A percentile compares a stretch with the other conserved stretches of the same genome.
These are phyloP conservation scores for Mrakia hoshinonis DNA, from an alignment of 768 basidiomycete genomes.

Conservation along the genomic window DNA sequence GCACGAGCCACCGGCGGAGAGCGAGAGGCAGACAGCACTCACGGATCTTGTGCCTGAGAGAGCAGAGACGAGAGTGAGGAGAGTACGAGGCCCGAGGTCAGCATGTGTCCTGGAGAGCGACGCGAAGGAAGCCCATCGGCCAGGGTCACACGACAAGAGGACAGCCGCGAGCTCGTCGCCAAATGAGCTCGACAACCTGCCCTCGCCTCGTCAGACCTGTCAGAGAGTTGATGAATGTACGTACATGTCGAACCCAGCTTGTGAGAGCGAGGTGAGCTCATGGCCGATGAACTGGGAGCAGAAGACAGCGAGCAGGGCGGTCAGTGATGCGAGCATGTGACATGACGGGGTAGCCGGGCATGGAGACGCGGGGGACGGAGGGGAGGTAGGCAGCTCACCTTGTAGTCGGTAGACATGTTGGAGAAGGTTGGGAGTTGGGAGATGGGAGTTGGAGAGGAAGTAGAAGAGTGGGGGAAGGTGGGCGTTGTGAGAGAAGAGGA, in stretches of 20 bases:
- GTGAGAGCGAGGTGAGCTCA: conserved; percentile 94
- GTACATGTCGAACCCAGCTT: conserved; percentile 94
- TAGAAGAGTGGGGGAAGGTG: too few relatives aligned
- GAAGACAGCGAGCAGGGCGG: background rate
- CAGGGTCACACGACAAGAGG: background rate
- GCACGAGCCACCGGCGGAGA: background rate
- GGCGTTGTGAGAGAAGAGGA: background rate
- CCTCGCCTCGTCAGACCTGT: background rate
- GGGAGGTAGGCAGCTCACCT: background rate
- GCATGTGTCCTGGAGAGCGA: background rate
- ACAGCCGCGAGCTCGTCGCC: background rate
- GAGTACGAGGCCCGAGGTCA: background rate
- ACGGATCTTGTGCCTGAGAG: conserved; percentile 28
- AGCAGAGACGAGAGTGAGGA: background rate
- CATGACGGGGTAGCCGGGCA: background rate
- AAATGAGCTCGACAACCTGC: too few relatives aligned
- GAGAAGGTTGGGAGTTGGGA: background rate
- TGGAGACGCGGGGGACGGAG: background rate
- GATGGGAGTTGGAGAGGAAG: background rate
- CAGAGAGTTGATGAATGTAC: too few relatives aligned
- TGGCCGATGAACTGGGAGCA: conserved; percentile 64
- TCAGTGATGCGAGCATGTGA: background rate
- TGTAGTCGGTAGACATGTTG: conserved; percentile 10
- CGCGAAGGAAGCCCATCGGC: background rate
- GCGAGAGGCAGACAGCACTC: background rate